Evolutionary conservation across 2,329 filamentous ascomycete species (phyloP).

Genomic region (Gremmenia infestans): DNA sequence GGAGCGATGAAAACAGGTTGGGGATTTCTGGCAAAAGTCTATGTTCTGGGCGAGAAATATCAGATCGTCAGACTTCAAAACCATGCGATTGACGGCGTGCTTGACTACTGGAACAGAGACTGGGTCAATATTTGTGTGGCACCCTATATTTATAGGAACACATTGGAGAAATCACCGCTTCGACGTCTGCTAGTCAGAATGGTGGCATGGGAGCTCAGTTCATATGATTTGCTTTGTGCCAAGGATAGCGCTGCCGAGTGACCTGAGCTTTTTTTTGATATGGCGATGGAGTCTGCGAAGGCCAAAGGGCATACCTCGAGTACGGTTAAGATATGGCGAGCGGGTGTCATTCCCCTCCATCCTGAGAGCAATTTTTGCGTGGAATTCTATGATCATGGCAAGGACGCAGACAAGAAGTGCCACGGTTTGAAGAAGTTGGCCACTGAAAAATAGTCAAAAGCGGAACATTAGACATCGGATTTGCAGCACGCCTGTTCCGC

Average conservation of each 20-base stretch:
- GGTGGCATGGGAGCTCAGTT: neutral
- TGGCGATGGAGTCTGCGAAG: neutral
- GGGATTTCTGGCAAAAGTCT: neutral
- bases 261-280: neutral
- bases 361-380: neutral
- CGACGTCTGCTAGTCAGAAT: neutral
- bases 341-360: neutral
- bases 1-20: neutral
- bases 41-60: neutral
- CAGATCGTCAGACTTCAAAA: neutral
- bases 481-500: too few relatives aligned
- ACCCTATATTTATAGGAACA: neutral
- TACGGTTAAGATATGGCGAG: too few relatives aligned
- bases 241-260: neutral
- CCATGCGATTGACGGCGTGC: neutral
- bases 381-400: neutral
- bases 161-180: neutral
- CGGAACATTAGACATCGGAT: too few relatives aligned
- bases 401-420: neutral
- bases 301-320: too few relatives aligned
- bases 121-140: neutral
- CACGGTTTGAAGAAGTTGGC: neutral
- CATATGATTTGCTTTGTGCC: fast-evolving
- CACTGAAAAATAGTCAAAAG: neutral
- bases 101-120: neutral